phyloP scores from a whole-genome alignment of 202 grass and related monocot genomes.

The Eragrostis tef region DNA sequence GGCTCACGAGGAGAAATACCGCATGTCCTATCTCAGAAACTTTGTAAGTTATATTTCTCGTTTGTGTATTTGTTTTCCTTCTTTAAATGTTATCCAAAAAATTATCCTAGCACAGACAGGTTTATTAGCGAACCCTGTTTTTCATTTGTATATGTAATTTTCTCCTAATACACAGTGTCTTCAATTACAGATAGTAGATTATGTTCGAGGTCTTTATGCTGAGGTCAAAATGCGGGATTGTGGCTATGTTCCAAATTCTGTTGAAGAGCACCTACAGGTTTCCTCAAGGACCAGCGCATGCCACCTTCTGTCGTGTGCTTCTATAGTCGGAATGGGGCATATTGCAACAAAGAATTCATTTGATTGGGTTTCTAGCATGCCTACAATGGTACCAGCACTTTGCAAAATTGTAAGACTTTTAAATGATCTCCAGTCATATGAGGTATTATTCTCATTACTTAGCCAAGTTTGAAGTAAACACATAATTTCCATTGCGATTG shows the following conservation, averaged over 20 bases:
- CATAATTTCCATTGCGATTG: too few relatives aligned
- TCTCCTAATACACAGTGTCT: background rate
- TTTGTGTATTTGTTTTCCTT: too few relatives aligned
- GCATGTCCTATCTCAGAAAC: background rate
- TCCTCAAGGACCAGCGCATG: conserved; percentile 15
- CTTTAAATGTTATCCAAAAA: too few relatives aligned
- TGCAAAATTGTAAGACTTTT: conserved; percentile 36
- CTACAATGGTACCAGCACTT: conserved; percentile 33
- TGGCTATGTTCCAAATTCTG: conserved; percentile 26
- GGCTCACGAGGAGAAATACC: background rate
- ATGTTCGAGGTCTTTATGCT: conserved; percentile 26
- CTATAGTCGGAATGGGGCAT: conserved; percentile 39
- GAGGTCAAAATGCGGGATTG: conserved; percentile 42
- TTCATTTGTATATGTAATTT: background rate
- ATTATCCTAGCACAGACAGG: background rate
- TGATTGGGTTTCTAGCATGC: conserved; percentile 34
- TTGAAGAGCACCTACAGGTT: conserved; percentile 22
- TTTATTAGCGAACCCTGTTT: background rate
- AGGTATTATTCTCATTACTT: conserved; percentile 22
- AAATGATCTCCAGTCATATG: conserved; percentile 35
- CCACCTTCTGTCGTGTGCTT: conserved; percentile 6
- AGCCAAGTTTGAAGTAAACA: background rate
- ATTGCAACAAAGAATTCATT: conserved; percentile 35
- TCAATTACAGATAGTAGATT: conserved; percentile 28
- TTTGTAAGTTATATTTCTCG: conserved; percentile 29